Evolutionary conservation across 495 filamentous ascomycete genomes (phyloP), one percentile per base, ranked within the genome.

Genomic region (Penicillium daleae): DNA sequence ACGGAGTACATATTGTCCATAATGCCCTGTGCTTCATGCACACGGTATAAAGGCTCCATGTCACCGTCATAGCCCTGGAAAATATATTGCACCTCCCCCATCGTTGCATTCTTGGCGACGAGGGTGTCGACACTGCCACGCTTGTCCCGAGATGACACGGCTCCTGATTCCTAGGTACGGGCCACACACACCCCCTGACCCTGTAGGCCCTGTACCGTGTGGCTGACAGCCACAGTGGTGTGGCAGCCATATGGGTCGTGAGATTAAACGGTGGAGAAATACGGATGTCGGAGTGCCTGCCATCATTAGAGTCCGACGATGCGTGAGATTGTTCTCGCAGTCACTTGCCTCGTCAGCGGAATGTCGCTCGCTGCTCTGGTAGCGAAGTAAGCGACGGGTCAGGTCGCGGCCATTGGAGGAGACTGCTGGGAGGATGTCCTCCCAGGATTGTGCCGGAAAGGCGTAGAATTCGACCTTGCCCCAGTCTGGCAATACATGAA

Each of bases 391-490:
- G 37, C 71, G 68, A 51, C 76, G 77, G 35, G 86, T 85, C 39
- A 90, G 64, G 62, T 88, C 83, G 55, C 80, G 76, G 17, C 79
- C 85, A 15, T 75, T 75, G 4, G 80, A 78, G 4, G 81, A 80
- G 7, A 76, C 76, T 6, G 73, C 75, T 1, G 79, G 80, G 10
- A 89, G 72, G 32, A 89, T 74, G 1, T 80, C 74, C 10, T 80
- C 71, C 87, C 87, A 90, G 7, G 69, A 27, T 54, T 78, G 82
- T 2, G 74, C 64, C 7, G 79, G 80, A 66, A 83, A 87, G 60
- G 78, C 66, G 58, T 83, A 69, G 62, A 89, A 90, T 58, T 82
- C 72, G 64, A 90, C 83, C 69, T 90, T 90, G 15, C 84, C 85
- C 87, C 87, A 90, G 64, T 89, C 87, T 0, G 85, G 86, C 56